A percentile compares a stretch with the other conserved stretches of the same genome.
These are phyloP conservation scores for Biancaea sappan DNA, from an alignment of 306 rosid genomes.

Conservation along the genomic window DNA sequence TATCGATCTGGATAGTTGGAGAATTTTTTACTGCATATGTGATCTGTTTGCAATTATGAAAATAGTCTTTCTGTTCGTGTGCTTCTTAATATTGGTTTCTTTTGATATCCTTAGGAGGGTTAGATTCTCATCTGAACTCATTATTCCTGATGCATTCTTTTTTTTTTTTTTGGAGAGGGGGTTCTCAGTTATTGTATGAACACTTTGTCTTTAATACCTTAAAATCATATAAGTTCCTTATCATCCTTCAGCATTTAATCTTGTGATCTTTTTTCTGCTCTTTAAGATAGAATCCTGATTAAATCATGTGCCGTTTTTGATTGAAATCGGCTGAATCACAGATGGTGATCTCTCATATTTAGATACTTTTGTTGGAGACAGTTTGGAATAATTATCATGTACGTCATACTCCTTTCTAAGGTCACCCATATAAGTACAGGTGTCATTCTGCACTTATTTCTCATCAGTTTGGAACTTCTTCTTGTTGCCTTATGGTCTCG, in stretches of 20 bases:
- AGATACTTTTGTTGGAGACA: conserved; percentile 83
- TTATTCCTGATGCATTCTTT: neutral
- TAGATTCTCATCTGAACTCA: neutral
- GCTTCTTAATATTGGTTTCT: neutral
- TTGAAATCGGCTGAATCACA: conserved; percentile 65
- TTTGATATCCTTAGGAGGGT: neutral
- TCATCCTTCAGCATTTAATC: conserved; percentile 14
- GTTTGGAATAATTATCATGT: conserved; percentile 87
- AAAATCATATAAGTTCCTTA: neutral
- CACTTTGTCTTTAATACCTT: conserved; percentile 13
- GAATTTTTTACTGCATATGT: neutral
- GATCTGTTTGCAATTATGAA: conserved; percentile 1
- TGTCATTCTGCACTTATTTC: conserved; percentile 86
- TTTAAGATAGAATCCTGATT: conserved; percentile 47
- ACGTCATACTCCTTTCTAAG: conserved; percentile 77
- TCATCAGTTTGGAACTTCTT: conserved; percentile 54
- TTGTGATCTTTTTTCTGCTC: conserved; percentile 13
- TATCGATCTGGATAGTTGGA: neutral
- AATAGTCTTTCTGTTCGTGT: conserved; percentile 7
- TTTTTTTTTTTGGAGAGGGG: neutral
- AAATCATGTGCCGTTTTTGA: conserved; percentile 43
- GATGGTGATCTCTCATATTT: conserved; percentile 74
- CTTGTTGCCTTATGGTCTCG: conserved; percentile 34
- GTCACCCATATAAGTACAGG: conserved; percentile 87
- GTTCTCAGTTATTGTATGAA: conserved; percentile 10